Evolutionary conservation across 345 rosid genomes (phyloP), one percentile per base, ranked within the genome.

Genomic region (Rhodomyrtus tomentosa): DNA sequence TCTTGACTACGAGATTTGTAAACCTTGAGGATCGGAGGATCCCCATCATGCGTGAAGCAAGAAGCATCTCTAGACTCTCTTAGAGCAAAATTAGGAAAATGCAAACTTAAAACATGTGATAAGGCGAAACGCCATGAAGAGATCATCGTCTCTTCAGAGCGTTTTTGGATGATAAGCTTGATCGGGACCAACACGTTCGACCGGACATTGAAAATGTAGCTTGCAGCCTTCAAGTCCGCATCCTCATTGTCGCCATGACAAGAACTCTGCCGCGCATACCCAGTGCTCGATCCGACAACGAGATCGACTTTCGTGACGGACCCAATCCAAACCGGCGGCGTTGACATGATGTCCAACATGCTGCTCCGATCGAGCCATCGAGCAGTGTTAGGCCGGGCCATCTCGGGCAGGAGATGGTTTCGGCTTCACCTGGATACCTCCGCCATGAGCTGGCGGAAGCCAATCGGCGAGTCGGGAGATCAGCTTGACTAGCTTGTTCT

Each of bases 141-240:
- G 45, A 10, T 38, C 79, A 10, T 20, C 79, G 25, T 10, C 79
- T 68, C 79, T 68, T 68, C 79, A 68, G 10, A 68, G 25, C 45
- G 20, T 18, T 68, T 68, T 6, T 8, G 25, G 79, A 68, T 68
- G 11, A 68, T 40, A 13, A 50, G 76, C 50, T 49, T 84, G 56
- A 49, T 83, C 83, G 7, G 85, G 40, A 49, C 89, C 89, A 53
- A 81, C 76, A 58, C 81, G 82, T 73, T 89, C 90, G 4, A 81
- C 32, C 82, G 89, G 83, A 89, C 93, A n/a, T 27, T 15, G 1
- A 87, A 72, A 72, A 91, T 93, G 82, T 87, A 90, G 82, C 81
- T 85, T 8, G 91, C 53, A 11, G 93, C 92, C 85, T 86, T 89
- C 79, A 24, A 15, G 82, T 93, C 93, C 24, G 90, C 91, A 59